phyloP scores from a whole-genome alignment of 2,329 filamentous ascomycete species.

The Aureobasidium sp. region DNA sequence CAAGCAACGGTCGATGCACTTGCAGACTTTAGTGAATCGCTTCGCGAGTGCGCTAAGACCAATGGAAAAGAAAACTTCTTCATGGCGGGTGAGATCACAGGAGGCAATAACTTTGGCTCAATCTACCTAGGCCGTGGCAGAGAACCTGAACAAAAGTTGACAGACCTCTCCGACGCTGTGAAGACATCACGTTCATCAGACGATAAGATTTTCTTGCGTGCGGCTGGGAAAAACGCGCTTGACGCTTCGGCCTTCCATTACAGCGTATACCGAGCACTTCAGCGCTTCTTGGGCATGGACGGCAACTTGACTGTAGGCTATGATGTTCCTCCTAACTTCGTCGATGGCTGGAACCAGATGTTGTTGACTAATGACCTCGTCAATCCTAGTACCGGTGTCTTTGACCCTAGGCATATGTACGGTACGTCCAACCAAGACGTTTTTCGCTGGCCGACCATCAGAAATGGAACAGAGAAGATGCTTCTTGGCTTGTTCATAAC shows the following conservation, averaged over 20 bases:
- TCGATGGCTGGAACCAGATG: slow-evolving; percentile 49
- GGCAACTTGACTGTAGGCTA: slow-evolving; percentile 45
- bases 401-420: slow-evolving; percentile 57
- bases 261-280: slow-evolving; percentile 53
- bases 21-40: slow-evolving; percentile 50
- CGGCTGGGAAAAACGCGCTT: slow-evolving; percentile 46
- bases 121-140: slow-evolving; percentile 56
- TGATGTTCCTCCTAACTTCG: slow-evolving; percentile 42
- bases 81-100: slow-evolving; percentile 57
- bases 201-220: slow-evolving; percentile 45
- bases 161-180: slow-evolving; percentile 43
- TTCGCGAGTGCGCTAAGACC: slow-evolving; percentile 50
- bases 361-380: slow-evolving; percentile 52
- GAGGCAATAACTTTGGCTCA: slow-evolving; percentile 53
- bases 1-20: slow-evolving; percentile 57
- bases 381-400: slow-evolving; percentile 53
- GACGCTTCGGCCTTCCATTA: slow-evolving; percentile 59
- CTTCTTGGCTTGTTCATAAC: slow-evolving; percentile 54
- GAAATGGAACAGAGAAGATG: slow-evolving; percentile 50
- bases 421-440: slow-evolving; percentile 61
- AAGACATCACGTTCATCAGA: slow-evolving; percentile 38
- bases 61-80: slow-evolving; percentile 58
- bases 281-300: slow-evolving; percentile 54
- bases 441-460: slow-evolving; percentile 55
- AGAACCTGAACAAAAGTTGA: slow-evolving; percentile 46